Base-by-base conservation (phyloP, 2,329 filamentous ascomycete genomes). In the Aspergillus vadensis region DNA sequence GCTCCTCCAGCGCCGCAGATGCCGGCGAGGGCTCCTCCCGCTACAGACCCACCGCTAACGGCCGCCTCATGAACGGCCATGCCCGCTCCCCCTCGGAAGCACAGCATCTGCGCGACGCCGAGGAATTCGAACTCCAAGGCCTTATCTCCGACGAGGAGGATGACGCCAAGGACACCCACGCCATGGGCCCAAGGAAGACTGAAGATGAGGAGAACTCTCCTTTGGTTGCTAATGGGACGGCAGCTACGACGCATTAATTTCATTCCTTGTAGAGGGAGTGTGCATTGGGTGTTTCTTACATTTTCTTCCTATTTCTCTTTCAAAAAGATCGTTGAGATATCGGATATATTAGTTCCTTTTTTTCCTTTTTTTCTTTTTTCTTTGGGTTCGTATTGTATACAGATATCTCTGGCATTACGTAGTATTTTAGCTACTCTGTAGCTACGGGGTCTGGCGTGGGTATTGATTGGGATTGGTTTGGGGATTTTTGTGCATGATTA, bases 81-180 rank as follows among this genome's bases (percentile, higher is more conserved):
- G 74, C 76, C 3, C 74, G 73, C 55, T 67, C 72, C 1, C 63
- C 65, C 25, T 72, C 75, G 17, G 78, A 73, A 66, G 76, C 65
- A 47, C 72, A 81, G 74, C 86, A 86, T 62, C 81, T 94, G 39
- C 83, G 86, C 30, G 93, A 96, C 72, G 93, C 91, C 0, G 90
- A 97, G 72, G 92, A 97, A 68, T 99, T 97, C 74, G 95, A 98
- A 77, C 83, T 99, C 1, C 92, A 95, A 61, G 94, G 91, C 0
- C 79, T 99, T 41, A 93, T 93, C 74, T 95, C 90, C 60, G 93
- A 96, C 48, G 92, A 96, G 17, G 92, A 97, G 55, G 89, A 89
- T 4, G 80, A 85, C 12, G 81, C 43, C 51, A 67, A 62, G 39
- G 57, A 58, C 8, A 44, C 30, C 9, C 57, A 56, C 17, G 63